Percentiles rank a stretch among this genome's conserved stretches.
phyloP scores from a whole-genome alignment of 225 moss, liverwort and hornwort genomes.

The Neckera pumila region DNA sequence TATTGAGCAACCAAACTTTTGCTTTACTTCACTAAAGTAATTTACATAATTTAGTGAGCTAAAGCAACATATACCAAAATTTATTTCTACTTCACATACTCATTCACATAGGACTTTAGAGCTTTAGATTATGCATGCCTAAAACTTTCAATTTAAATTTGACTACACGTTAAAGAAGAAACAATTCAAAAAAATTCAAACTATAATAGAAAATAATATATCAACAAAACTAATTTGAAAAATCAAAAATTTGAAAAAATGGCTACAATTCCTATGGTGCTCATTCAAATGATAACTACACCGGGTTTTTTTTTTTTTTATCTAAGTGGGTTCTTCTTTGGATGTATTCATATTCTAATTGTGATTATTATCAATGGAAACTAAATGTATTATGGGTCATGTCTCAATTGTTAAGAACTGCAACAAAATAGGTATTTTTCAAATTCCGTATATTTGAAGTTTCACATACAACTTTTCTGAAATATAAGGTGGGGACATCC shows the following conservation, averaged over 20 bases:
- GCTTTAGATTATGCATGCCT: neutral
- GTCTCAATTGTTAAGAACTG: neutral
- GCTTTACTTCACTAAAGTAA: neutral
- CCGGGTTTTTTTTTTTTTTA: rapidly evolving
- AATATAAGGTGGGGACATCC: neutral
- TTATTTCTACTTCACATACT: neutral
- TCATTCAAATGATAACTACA: neutral
- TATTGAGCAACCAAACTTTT: neutral
- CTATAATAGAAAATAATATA: too few relatives aligned
- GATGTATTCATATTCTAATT: neutral
- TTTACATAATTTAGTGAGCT: neutral
- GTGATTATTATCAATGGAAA: neutral
- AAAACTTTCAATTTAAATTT: neutral
- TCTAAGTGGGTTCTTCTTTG: too few relatives aligned
- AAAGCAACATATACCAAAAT: too few relatives aligned
- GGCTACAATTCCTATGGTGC: neutral
- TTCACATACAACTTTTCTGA: neutral
- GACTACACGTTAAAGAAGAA: neutral
- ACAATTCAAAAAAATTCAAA: neutral
- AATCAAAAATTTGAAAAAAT: neutral
- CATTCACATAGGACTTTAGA: neutral
- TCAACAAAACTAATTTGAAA: too few relatives aligned
- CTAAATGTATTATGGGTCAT: too few relatives aligned
- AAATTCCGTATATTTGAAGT: too few relatives aligned
- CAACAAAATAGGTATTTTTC: neutral